These are phyloP conservation scores for Fagus sylvatica DNA, from an alignment of 306 rosid species.

Conservation along the genomic window DNA sequence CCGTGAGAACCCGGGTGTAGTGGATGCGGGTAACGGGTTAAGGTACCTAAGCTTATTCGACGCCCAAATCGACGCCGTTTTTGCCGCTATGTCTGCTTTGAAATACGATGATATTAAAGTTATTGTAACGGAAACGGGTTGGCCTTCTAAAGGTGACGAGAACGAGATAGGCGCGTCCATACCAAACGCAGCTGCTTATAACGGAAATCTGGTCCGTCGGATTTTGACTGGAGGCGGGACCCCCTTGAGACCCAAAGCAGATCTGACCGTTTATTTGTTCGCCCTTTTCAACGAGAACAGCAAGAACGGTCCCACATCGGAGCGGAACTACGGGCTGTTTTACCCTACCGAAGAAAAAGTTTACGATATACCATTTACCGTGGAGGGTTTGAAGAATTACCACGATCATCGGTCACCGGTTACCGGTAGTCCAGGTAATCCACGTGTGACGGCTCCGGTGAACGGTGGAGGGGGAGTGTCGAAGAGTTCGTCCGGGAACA, in stretches of 20 bases:
- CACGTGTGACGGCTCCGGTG: constrained; percentile 4
- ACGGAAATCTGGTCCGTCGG: constrained; percentile 84
- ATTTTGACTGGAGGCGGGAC: constrained; percentile 72
- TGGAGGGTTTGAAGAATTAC: constrained; percentile 48
- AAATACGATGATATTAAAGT: constrained; percentile 66
- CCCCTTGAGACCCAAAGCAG: constrained; percentile 73
- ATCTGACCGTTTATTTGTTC: constrained; percentile 83
- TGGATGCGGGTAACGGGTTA: constrained; percentile 79
- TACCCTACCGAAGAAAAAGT: constrained; percentile 69
- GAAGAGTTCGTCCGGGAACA: constrained; percentile 61
- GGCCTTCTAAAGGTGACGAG: constrained; percentile 86
- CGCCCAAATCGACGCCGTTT: constrained; percentile 97
- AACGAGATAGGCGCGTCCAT: constrained; percentile 79
- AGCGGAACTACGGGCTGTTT: constrained; percentile 84
- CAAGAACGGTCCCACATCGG: constrained; percentile 80
- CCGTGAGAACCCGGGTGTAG: constrained; percentile 72
- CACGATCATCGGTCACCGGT: constrained; percentile 39
- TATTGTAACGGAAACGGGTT: constrained; percentile 83
- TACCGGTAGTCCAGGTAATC: constrained; percentile 6
- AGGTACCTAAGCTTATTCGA: constrained; percentile 76
- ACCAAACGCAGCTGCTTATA: constrained; percentile 84
- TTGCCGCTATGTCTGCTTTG: constrained; percentile 64
- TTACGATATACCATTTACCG: constrained; percentile 69
- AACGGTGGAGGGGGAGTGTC: constrained; percentile 59
- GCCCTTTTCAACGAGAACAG: constrained; percentile 87